A percentile compares a stretch with the other conserved stretches of the same genome.
Conservation (phyloP, 495 filamentous ascomycete genomes). For the Neurospora sp. region DNA sequence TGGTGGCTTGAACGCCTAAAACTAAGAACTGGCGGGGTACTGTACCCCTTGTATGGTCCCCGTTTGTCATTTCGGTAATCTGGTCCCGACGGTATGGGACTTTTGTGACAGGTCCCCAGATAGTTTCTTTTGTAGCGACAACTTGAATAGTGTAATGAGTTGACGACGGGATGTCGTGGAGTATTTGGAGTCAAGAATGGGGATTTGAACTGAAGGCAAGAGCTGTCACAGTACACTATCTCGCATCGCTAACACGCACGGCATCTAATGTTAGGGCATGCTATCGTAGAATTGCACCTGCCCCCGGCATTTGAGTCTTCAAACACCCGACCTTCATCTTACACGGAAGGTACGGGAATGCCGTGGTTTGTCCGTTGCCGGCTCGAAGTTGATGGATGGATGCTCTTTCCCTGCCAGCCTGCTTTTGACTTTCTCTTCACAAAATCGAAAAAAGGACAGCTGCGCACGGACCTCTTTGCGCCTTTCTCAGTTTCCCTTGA, state of each 20-base stretch:
- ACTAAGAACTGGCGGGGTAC: background rate
- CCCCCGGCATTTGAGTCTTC: background rate
- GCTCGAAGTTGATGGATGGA: background rate
- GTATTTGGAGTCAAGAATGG: background rate
- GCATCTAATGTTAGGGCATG: background rate
- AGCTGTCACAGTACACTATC: background rate
- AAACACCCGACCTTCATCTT: background rate
- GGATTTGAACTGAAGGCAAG: background rate
- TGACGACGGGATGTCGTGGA: background rate
- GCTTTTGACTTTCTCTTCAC: background rate
- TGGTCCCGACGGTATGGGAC: background rate
- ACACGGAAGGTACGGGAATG: background rate
- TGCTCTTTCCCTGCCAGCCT: background rate
- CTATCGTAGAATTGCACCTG: background rate
- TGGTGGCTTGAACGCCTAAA: background rate
- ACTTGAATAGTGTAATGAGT: background rate
- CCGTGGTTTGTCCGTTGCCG: background rate
- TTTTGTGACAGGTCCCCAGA: too few relatives aligned
- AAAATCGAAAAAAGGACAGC: background rate
- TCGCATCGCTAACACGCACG: background rate
- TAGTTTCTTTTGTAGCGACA: background rate
- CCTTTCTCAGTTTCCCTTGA: background rate
- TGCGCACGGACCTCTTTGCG: background rate
- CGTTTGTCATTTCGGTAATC: background rate
- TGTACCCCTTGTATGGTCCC: background rate